Conservation (phyloP, 2,329 filamentous ascomycete genomes). For the Emergomyces pasteurianus region DNA sequence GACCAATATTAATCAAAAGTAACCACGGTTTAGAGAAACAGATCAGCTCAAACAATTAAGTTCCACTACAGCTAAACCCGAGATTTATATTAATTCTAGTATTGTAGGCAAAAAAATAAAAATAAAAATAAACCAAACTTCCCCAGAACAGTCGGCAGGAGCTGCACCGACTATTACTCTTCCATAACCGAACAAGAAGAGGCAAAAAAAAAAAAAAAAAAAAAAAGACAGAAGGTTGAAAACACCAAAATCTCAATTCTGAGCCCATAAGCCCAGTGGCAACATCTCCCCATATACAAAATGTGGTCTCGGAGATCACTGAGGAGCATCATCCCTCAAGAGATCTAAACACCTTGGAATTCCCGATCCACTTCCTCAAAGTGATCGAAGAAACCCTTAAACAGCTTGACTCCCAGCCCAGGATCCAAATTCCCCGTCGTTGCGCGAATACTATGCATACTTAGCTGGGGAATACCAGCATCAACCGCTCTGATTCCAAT, state of each 20-base stretch:
- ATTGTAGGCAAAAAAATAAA: background rate
- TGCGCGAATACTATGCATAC: slow-evolving; percentile 86
- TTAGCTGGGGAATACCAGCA: slow-evolving; percentile 79
- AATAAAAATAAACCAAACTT: background rate
- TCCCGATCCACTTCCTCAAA: slow-evolving; percentile 77
- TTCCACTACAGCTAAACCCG: background rate
- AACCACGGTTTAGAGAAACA: background rate
- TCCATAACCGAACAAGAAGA: too few species aligned
- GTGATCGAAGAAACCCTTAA: slow-evolving; percentile 77
- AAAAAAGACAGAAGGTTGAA: too few species aligned
- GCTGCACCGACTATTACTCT: background rate
- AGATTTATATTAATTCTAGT: background rate
- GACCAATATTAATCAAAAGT: background rate
- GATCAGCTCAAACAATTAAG: background rate
- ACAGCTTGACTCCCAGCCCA: slow-evolving; percentile 74
- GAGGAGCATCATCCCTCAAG: background rate
- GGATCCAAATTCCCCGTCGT: slow-evolving; percentile 80
- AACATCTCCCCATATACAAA: background rate
- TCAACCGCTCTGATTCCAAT: slow-evolving; percentile 78
- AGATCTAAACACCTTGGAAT: slow-evolving; percentile 41
- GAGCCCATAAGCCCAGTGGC: background rate
- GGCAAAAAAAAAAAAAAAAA: background rate
- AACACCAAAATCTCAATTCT: background rate
- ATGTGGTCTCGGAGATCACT: background rate
- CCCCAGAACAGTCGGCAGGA: background rate